Evolutionary conservation across 352 stramenopile genomes (phyloP).

Genomic region (Pythium periplocum): DNA sequence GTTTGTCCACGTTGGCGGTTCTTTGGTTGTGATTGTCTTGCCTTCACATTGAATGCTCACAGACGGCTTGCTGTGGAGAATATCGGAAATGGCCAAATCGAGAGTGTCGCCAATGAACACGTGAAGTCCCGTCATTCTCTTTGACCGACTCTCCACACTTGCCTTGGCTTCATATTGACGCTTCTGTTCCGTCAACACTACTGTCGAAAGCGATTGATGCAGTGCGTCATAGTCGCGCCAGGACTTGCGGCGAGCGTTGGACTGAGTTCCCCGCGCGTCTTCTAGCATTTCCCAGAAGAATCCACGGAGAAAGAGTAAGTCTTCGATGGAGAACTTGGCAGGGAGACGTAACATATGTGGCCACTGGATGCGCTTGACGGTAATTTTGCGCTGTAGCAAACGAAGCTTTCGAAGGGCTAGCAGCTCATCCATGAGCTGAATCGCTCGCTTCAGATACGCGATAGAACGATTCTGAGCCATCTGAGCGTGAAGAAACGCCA

Average conservation of each 20-base stretch:
- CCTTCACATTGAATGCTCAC: constrained; percentile 44
- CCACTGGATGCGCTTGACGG: constrained; percentile 12
- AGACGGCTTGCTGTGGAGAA: constrained; percentile 44
- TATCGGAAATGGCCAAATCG: constrained; percentile 29
- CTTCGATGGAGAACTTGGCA: constrained; percentile 5
- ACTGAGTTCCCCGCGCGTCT: background rate
- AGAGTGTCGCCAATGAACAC: constrained; percentile 41
- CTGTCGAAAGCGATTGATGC: constrained; percentile 32
- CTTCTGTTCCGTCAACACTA: constrained; percentile 16
- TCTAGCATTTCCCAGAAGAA: constrained; percentile 12
- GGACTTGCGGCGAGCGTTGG: constrained; percentile 3
- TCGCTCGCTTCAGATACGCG: constrained; percentile 1
- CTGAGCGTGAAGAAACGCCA: constrained; percentile 47
- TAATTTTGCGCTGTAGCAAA: background rate
- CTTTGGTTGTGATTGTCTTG: constrained; percentile 20
- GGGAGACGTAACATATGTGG: constrained; percentile 8
- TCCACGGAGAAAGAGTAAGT: constrained; percentile 15
- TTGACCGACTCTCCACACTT: constrained; percentile 9
- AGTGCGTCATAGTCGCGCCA: constrained; percentile 45
- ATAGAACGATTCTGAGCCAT: constrained; percentile 6
- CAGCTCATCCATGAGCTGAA: constrained; percentile 16
- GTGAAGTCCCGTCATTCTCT: constrained; percentile 30
- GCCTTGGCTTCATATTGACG: background rate
- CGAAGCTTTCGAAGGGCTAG: constrained; percentile 8
- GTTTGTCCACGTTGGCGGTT: constrained; percentile 46